Evolutionary conservation across 1,284 basidiomycete genomes (phyloP), one percentile per base, ranked within the genome.

Genomic region (Rhodotorula sp.): DNA sequence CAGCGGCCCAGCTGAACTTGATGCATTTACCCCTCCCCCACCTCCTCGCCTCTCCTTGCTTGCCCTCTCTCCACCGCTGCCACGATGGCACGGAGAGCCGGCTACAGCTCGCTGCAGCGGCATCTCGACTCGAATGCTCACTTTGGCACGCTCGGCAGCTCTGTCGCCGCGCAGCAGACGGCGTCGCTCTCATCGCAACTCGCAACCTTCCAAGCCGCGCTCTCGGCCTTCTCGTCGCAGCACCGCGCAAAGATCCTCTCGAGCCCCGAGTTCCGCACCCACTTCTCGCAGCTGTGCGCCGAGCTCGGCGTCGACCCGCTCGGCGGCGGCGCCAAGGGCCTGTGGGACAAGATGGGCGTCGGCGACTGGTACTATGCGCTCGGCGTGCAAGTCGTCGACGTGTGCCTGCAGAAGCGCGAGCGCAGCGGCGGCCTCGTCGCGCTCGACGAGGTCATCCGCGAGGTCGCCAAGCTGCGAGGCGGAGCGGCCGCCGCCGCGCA

Each of bases 321-420:
- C 25, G 91, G 80, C 0, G 80, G 81, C 2, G 79, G 77, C 2
- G 90, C 90, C 0, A 89, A 89, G 73, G 91, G 91, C n/a, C 88
- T 93, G 4, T 94, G 91, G 90, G 80, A 79, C 67, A 74, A 74
- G 58, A 89, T 89, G 88, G 34, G 94, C 93, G 80, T 97, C 23
- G 92, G 92, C 0, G 97, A 99, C 80, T 99, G 93, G 92, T 91
- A 94, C 78, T 92, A 93, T 80, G 95, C 97, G 79, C 87, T 99
- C 2, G 93, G 93, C 4, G 92, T 98, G 42, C 96, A 99, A 84
- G 91, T 99, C 74, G 93, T 99, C 61, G 96, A 99, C 80, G 88
- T 99, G 23, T 98, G 96, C 79, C 89, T 98, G 46, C 90, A 88
- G 79, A 96, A 92, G 14, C 84, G 95, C 56, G 89, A 90, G 68